Conservation (phyloP, 768 basidiomycete genomes). For the Psilocybe cubensis region DNA sequence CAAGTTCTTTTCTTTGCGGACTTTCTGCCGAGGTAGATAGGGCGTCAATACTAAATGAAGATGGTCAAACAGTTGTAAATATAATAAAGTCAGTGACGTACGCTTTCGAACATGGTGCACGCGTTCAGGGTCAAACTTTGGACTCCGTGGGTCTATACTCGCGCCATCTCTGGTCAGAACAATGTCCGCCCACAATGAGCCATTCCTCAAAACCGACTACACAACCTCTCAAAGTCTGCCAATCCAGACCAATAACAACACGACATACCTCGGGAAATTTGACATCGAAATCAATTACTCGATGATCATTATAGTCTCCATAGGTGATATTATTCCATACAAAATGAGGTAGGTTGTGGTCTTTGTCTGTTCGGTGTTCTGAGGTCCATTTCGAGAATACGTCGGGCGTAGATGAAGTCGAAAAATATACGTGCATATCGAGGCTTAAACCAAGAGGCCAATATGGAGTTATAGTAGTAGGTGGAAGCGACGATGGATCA, state of each 20-base stretch:
- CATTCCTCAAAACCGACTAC: conserved; percentile 79
- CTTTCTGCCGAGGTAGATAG: conserved; percentile 74
- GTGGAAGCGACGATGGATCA: conserved; percentile 56
- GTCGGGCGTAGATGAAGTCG: conserved; percentile 65
- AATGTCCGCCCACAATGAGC: conserved; percentile 82
- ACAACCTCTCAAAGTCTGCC: not conserved
- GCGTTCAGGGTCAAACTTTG: conserved; percentile 53
- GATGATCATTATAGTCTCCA: conserved; percentile 72
- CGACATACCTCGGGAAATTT: conserved; percentile 67
- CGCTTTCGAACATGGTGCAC: conserved; percentile 79
- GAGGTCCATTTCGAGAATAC: conserved; percentile 63
- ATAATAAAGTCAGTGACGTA: conserved; percentile 36
- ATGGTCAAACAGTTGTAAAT: conserved; percentile 3
- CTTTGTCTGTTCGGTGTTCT: conserved; percentile 48
- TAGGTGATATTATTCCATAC: conserved; percentile 80
- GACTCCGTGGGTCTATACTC: conserved; percentile 63
- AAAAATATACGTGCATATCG: conserved; percentile 75
- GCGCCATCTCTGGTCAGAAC: conserved; percentile 70
- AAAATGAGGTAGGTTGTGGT: conserved; percentile 63
- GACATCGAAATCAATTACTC: conserved; percentile 59
- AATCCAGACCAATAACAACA: conserved; percentile 2
- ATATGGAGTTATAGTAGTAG: conserved; percentile 53
- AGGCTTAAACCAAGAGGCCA: conserved; percentile 67
- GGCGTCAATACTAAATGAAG: conserved; percentile 72
- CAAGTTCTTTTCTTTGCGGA: conserved; percentile 84